Evolutionary conservation across 1,284 basidiomycete genomes (phyloP).

Genomic region (Lignosus rhinocerotis): DNA sequence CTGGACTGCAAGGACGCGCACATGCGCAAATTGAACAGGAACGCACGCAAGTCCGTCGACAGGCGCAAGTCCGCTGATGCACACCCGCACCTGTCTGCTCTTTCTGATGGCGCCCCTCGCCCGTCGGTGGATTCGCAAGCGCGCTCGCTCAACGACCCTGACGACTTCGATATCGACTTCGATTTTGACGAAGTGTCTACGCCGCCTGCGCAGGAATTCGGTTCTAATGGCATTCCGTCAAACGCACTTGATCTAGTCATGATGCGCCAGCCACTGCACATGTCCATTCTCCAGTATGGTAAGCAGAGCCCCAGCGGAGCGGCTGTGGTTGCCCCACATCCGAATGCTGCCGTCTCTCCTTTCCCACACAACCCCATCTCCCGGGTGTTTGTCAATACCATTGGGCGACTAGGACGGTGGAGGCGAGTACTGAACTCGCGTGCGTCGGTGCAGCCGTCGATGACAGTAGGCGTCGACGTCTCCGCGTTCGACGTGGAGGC

Average conservation of each 20-base stretch:
- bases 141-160: slow-evolving; percentile 41
- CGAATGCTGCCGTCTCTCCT: slow-evolving; percentile 47
- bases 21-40: slow-evolving; percentile 38
- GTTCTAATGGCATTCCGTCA: slow-evolving; percentile 14
- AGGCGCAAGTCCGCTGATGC: slow-evolving; percentile 17
- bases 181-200: slow-evolving; percentile 49
- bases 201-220: slow-evolving; percentile 16
- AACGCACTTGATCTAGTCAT: slow-evolving; percentile 31
- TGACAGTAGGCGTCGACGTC: slow-evolving; percentile 51
- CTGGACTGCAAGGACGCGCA: slow-evolving; percentile 76
- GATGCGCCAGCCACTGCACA: slow-evolving; percentile 47
- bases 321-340: slow-evolving; percentile 30
- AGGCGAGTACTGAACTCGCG: slow-evolving; percentile 71
- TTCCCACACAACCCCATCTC: slow-evolving; percentile 68
- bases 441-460: slow-evolving; percentile 37
- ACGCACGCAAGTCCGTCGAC: slow-evolving; percentile 21
- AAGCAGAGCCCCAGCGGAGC: slow-evolving; percentile 37
- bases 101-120: slow-evolving; percentile 34
- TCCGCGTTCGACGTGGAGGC: slow-evolving; percentile 72
- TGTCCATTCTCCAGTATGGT: slow-evolving; percentile 41
- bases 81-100: slow-evolving; percentile 24
- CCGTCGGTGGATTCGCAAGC: slow-evolving; percentile 34
- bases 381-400: slow-evolving; percentile 77
- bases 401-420: slow-evolving; percentile 81
- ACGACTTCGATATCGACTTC: slow-evolving; percentile 74